Conservation (phyloP, 73 alveolate species). For the Paramecium tetraurelia region DNA sequence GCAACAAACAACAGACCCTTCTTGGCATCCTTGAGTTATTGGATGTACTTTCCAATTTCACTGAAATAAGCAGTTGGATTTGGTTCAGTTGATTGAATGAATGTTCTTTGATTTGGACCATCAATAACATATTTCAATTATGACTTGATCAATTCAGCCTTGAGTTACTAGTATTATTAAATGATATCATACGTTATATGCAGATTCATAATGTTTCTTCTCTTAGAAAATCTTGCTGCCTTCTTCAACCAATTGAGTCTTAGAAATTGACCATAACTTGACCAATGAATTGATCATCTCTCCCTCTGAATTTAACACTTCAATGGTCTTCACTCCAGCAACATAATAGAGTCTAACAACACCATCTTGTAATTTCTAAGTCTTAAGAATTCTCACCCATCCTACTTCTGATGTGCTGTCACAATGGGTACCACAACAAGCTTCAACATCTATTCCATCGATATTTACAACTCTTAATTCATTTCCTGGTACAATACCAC, state of each 20-base stretch:
- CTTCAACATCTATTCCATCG: slow-evolving; percentile 97
- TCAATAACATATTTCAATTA: slow-evolving; percentile 16
- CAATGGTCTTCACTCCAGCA: slow-evolving; percentile 94
- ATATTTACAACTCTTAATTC: slow-evolving; percentile 95
- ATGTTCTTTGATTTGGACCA: not conserved
- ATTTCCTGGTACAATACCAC: slow-evolving; percentile 99
- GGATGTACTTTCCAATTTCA: slow-evolving; percentile 64
- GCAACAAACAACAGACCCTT: slow-evolving; percentile 77
- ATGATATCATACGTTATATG: not conserved
- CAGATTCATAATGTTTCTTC: slow-evolving; percentile 15
- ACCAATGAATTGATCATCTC: slow-evolving; percentile 14
- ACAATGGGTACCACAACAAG: slow-evolving; percentile 99
- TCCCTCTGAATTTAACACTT: slow-evolving; percentile 67
- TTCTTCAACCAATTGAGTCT: not conserved
- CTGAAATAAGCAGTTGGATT: slow-evolving; percentile 50
- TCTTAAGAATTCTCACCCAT: slow-evolving; percentile 88
- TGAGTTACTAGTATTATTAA: not conserved
- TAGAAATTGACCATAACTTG: not conserved
- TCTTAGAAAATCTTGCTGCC: not conserved
- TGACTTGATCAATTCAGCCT: slow-evolving; percentile 36
- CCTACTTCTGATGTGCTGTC: slow-evolving; percentile 99
- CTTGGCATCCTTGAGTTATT: slow-evolving; percentile 55
- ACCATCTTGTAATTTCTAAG: slow-evolving; percentile 97
- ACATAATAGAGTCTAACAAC: slow-evolving; percentile 96
- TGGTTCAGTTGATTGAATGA: not conserved